Evolutionary conservation across 2,329 filamentous ascomycete genomes (phyloP), one percentile per base, ranked within the genome.

Genomic region (Cordyceps farinosa): DNA sequence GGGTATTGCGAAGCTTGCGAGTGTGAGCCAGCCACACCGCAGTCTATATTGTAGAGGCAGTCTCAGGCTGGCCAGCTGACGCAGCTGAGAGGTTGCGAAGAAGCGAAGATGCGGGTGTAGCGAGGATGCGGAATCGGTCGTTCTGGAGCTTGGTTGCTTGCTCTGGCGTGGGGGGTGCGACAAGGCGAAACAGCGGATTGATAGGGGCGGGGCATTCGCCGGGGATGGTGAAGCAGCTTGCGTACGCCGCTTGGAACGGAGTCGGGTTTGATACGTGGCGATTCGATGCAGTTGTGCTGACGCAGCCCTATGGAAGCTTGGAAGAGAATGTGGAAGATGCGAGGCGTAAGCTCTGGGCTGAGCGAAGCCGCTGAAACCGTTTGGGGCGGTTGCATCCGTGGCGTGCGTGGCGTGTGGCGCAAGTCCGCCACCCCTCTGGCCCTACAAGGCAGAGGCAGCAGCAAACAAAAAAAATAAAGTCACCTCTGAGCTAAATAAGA

Each of bases 401-500:
- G 58, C 58, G 48, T 47, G 45, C 51, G 51, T 53, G 51, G 48
- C 29, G 48, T 48, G 57, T 61, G 58, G 58, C 58, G 58, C 40
- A 36, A 50, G 27, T 15, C 40, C 22, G 47, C 34, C n/a, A 45
- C 38, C 44, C 36, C 29, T 47, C 29, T 60, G 15, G 47, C 57
- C 57, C 22, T 60, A 8, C 9, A 60, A 8, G 57, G 57, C 57
- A 36, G 40, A 8, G 3, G 30, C 30, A 5, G 32, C 15, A 7
- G 17, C 53, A 15, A 50, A 29, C 7, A 1, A 30, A 22, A 15
- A 4, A 9, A 17, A 3, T 6, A 15, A 30, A 11, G 13, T 38
- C 15, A 13, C 11, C 15, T 48, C 22, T 8, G 38, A 29, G 2
- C 15, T 48, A n/a, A n/a, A n/a, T 6, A n/a, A 3, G 8, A 32